These are phyloP conservation scores for Omphalea diandra DNA, from an alignment of 441 rosid genomes.

Conservation along the genomic window DNA sequence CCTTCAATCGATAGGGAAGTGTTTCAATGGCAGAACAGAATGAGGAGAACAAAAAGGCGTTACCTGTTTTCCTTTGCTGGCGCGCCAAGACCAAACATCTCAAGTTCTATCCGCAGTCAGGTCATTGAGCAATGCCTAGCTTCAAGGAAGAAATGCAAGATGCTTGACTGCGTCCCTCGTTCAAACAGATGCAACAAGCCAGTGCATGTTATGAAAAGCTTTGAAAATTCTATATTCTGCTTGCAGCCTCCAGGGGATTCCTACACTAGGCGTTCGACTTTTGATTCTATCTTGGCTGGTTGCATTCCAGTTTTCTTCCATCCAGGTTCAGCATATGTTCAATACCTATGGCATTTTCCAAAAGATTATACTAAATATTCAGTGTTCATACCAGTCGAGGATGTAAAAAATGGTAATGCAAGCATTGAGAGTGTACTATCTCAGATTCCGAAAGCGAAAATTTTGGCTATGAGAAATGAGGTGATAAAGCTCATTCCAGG, in stretches of 20 bases:
- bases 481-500: slow-evolving; percentile 35
- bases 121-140: slow-evolving; percentile 56
- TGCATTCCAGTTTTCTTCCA: slow-evolving; percentile 88
- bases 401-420: slow-evolving; percentile 17
- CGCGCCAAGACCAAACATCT: slow-evolving; percentile 41
- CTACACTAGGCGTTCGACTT: slow-evolving; percentile 69
- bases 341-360: slow-evolving; percentile 78
- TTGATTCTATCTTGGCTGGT: slow-evolving; percentile 69
- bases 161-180: slow-evolving; percentile 44
- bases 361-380: slow-evolving; percentile 50
- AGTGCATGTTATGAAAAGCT: slow-evolving; percentile 44
- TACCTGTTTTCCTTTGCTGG: slow-evolving; percentile 60
- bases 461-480: slow-evolving; percentile 27
- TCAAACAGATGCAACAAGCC: slow-evolving; percentile 50
- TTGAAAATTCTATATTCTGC: slow-evolving; percentile 55
- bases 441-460: slow-evolving; percentile 7
- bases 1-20: slow-evolving; percentile 41
- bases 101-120: slow-evolving; percentile 40
- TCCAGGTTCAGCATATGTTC: slow-evolving; percentile 66
- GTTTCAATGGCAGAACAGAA: slow-evolving; percentile 47
- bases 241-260: slow-evolving; percentile 85
- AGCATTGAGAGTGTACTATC: slow-evolving; percentile 22
- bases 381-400: slow-evolving; percentile 52
- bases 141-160: slow-evolving; percentile 37
- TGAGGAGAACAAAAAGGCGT: slow-evolving; percentile 30